A percentile compares a stretch with the other conserved stretches of the same genome.
Conservation (phyloP, 1,284 basidiomycete species). For the Phaffia rhodozyma region DNA sequence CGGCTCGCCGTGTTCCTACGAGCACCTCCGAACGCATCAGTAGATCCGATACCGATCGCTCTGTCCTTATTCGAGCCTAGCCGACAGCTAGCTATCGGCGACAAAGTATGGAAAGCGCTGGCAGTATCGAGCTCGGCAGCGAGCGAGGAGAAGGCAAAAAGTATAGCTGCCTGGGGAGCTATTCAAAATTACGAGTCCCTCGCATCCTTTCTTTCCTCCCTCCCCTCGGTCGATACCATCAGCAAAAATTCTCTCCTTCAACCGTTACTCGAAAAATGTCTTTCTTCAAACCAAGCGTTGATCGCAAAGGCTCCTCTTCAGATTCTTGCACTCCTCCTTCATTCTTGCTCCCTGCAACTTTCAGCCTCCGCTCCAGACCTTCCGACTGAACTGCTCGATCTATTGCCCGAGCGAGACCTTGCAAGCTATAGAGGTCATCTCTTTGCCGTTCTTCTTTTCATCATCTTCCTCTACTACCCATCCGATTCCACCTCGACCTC, state of each 20-base stretch:
- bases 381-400: neutral
- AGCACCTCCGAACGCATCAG: neutral
- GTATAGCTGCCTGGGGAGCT: neutral
- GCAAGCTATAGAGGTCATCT: neutral
- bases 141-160: neutral
- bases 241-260: neutral
- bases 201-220: neutral
- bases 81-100: neutral
- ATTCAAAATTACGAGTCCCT: constrained; percentile 5
- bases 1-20: constrained; percentile 4
- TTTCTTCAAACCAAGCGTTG: neutral
- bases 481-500: neutral
- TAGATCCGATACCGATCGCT: neutral
- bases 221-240: too few species aligned
- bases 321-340: constrained; percentile 2
- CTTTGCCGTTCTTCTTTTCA: neutral
- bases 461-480: neutral
- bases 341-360: neutral
- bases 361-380: neutral
- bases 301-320: neutral
- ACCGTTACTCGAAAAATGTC: neutral
- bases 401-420: neutral
- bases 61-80: neutral
- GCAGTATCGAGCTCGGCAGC: neutral
- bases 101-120: neutral